These are phyloP conservation scores for Globisporangium rhizosaccharum DNA, from an alignment of 352 stramenopile genomes.

Conservation along the genomic window DNA sequence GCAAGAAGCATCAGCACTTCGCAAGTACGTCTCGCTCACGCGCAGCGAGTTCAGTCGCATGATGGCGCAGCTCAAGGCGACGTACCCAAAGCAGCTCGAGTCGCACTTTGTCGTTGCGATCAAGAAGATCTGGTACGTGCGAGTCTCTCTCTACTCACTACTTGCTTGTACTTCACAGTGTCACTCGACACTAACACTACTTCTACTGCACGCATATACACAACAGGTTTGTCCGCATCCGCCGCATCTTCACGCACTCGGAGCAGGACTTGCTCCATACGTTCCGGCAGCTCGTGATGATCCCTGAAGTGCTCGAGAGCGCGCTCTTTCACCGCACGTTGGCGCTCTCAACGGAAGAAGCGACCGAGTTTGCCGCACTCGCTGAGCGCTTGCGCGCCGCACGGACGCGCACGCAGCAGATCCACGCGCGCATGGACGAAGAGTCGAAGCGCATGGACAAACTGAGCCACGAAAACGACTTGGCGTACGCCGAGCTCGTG, in stretches of 20 bases:
- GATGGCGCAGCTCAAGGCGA: constrained; percentile 12
- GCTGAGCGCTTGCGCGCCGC: constrained; percentile 12
- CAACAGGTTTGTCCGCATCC: constrained; percentile 16
- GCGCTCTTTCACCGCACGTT: constrained; percentile 16
- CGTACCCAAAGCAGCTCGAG: constrained; percentile 18
- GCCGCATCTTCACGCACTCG: constrained; percentile 12
- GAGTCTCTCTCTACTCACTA: no score
- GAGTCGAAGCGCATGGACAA: constrained; percentile 13
- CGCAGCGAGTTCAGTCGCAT: constrained; percentile 14
- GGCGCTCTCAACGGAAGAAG: constrained; percentile 4
- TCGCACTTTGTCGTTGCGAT: constrained; percentile 20
- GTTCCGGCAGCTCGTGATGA: constrained; percentile 22
- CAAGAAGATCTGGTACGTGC: constrained; percentile 16
- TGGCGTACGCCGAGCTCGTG: constrained; percentile 19
- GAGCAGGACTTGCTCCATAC: constrained; percentile 22
- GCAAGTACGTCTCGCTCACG: constrained; percentile 17
- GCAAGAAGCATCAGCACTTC: constrained; percentile 8
- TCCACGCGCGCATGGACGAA: constrained; percentile 16
- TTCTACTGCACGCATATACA: background rate
- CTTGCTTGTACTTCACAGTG: no score
- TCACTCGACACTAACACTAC: background rate
- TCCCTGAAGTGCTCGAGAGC: constrained; percentile 23
- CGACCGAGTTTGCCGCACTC: constrained; percentile 1
- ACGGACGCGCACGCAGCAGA: constrained; percentile 7
- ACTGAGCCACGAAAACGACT: constrained; percentile 12